Conservation (phyloP, 345 rosid genomes). For the Gossypium arboreum region DNA sequence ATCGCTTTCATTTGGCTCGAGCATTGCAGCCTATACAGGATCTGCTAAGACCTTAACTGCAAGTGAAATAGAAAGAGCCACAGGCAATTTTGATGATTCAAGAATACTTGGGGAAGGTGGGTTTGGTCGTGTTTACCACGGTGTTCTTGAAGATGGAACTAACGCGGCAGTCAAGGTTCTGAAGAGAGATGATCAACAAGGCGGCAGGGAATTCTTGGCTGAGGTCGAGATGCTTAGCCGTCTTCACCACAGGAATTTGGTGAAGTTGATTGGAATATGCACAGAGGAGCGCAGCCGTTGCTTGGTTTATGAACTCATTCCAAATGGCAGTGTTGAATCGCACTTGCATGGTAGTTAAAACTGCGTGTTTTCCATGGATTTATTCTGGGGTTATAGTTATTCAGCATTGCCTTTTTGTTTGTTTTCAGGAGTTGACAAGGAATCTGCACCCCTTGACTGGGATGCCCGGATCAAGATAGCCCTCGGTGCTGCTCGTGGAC, state of each 20-base stretch:
- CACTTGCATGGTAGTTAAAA: constrained; percentile 74
- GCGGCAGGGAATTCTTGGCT: constrained; percentile 86
- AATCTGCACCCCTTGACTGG: constrained; percentile 79
- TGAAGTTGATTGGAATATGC: constrained; percentile 90
- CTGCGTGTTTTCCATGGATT: constrained; percentile 1
- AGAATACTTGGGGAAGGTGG: constrained; percentile 94
- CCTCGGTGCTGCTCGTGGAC: constrained; percentile 93
- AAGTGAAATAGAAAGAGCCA: constrained; percentile 77
- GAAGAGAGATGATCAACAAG: constrained; percentile 94
- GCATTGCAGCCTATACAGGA: constrained; percentile 71
- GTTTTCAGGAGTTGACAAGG: constrained; percentile 66
- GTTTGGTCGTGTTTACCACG: constrained; percentile 81
- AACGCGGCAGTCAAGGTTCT: constrained; percentile 84
- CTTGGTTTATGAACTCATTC: constrained; percentile 88
- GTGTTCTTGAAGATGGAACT: constrained; percentile 81
- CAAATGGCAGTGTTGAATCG: constrained; percentile 96
- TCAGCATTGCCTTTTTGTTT: constrained; percentile 6
- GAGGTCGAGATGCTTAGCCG: constrained; percentile 99
- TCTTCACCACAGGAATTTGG: constrained; percentile 91
- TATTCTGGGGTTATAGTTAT: background rate
- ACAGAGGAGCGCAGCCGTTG: constrained; percentile 75
- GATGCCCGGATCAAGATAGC: constrained; percentile 88
- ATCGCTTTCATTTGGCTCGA: constrained; percentile 81
- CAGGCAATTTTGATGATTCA: constrained; percentile 60
- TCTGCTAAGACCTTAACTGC: constrained; percentile 83